Evolutionary conservation across 2,329 filamentous ascomycete species (phyloP), one percentile per base, ranked within the genome.

Genomic region (Tolypocladium inflatum): DNA sequence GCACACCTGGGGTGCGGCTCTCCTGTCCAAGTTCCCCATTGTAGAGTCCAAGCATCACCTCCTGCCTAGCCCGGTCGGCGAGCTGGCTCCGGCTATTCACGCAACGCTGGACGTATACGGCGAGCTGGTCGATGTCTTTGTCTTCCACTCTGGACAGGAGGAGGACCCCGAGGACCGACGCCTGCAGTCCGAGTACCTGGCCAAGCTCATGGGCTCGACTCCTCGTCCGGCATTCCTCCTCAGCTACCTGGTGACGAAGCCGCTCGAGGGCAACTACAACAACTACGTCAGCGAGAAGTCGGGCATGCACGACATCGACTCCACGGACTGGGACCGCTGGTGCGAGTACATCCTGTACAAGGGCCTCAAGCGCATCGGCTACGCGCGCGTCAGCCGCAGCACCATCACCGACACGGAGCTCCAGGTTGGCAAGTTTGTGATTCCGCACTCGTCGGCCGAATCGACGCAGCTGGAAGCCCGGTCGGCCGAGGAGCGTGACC

Each of bases 271-370:
- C 61, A 99, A 99, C 71, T 99, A 99, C 78, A 93, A 97, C 71
- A 96, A 87, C 0, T 97, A 96, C 66, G 94, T 97, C 30, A 90
- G 90, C 58, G 82, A 91, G 56, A 78, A 78, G 59, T 96, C 89
- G 59, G 90, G 91, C 11, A 99, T 99, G 94, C 86, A 90, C 67
- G 94, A 99, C 68, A 94, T 99, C 55, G 94, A 99, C 68, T 83
- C 87, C 0, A 86, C 80, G 3, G 94, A 99, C 71, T 96, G 91
- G 91, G 94, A 99, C 72, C 81, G 94, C 57, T 99, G 94, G 94
- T 99, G 94, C 77, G 93, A 99, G 77, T 99, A 99, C 73, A 97
- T 99, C 63, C 77, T 99, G 33, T 99, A 91, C 80, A 97, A 97
- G 79, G 86, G 86, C 15, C 75, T 99, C 61, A 87, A 86, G 73